Percentiles rank a stretch among this genome's conserved stretches.
Evolutionary conservation across 306 rosid genomes (phyloP).

Genomic region (Pyrus pyrifolia): DNA sequence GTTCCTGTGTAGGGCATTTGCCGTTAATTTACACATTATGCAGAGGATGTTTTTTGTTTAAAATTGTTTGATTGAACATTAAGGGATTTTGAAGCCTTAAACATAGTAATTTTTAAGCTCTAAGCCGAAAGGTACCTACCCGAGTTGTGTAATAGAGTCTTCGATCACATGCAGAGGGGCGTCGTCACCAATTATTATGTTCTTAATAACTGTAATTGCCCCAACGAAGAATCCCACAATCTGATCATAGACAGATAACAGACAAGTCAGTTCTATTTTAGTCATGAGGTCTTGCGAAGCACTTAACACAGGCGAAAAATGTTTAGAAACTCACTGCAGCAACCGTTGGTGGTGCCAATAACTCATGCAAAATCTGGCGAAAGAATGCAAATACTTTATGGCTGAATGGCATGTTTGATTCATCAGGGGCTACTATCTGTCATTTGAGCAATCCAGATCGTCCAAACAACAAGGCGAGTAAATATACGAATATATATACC

Average conservation of each 20-base stretch:
- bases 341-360: slow-evolving; percentile 71
- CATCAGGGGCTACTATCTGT: slow-evolving; percentile 32
- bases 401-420: slow-evolving; percentile 28
- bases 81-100: background rate
- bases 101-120: background rate
- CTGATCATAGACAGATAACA: slow-evolving; percentile 33
- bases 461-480: background rate
- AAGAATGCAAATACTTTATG: slow-evolving; percentile 23
- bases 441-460: background rate
- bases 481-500: background rate
- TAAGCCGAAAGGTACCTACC: slow-evolving; percentile 34
- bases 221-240: slow-evolving; percentile 71
- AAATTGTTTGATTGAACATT: background rate
- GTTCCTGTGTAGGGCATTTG: slow-evolving; percentile 34
- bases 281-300: background rate
- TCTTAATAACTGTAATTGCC: slow-evolving; percentile 49
- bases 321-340: slow-evolving; percentile 52
- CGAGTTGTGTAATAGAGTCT: slow-evolving; percentile 50
- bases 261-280: background rate
- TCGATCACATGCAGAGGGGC: slow-evolving; percentile 79
- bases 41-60: background rate
- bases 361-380: slow-evolving; percentile 36
- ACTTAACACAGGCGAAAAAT: background rate
- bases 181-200: slow-evolving; percentile 43
- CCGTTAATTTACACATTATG: background rate